Evolutionary conservation across 345 rosid genomes (phyloP), one percentile per base, ranked within the genome.

Genomic region (Eutrema heterophyllum): DNA sequence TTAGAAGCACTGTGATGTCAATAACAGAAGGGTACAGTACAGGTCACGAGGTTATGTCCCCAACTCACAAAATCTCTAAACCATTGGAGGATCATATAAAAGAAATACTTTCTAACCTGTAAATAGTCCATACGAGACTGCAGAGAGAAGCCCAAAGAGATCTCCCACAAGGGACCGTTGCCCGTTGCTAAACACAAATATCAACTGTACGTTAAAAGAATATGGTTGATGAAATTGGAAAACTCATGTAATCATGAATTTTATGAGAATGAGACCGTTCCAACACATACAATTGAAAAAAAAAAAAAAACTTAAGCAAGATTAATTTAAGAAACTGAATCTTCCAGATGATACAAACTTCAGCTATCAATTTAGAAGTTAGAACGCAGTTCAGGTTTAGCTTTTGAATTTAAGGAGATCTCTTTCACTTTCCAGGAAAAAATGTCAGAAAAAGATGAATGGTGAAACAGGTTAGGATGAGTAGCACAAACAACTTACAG

Each of bases 121-220:
- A 80, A 96, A 96, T 71, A 96, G 82, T 58, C 98, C 99, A 68
- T 96, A 96, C 0, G 85, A 90, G 84, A 96, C 51, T 14, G 99
- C 99, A 65, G 99, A 96, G 73, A 96, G 89, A 83, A 96, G 89
- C 78, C 99, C 98, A 62, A 89, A 92, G 69, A 96, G 89, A 86
- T 96, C 99, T 50, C 99, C 99, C 61, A 80, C 74, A 74, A 96
- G 86, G 72, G 99, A 87, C 74, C 87, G 93, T 54, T 96, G 77
- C 70, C 88, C 92, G 77, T 83, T 86, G 86, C 97, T 89, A 80
- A 83, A 85, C 81, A 85, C 78, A 83, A 88, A 83, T 74, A 82
- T 83, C 73, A 83, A 82, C 85, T 56, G 86, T 86, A 77, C 68
- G 80, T 77, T 77, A 77, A 43, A 77, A 69, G 14, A 67, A 68